These are phyloP conservation scores for Helianthus tuberosus DNA, from an alignment of 129 eudicot species.

Conservation along the genomic window DNA sequence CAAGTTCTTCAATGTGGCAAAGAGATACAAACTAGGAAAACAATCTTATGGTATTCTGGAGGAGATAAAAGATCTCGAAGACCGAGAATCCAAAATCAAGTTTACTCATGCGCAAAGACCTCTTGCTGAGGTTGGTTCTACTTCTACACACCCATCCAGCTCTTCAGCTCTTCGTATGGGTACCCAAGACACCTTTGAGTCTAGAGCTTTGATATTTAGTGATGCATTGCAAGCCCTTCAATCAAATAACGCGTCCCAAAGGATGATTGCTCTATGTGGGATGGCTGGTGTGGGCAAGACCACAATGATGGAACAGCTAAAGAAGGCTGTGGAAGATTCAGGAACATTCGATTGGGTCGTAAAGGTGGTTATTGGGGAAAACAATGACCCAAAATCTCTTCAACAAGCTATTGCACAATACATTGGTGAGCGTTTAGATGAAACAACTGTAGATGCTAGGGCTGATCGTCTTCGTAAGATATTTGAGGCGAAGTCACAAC, in stretches of 20 bases:
- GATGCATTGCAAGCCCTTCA: background rate
- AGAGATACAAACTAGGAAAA: too few species aligned
- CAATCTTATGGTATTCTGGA: too few species aligned
- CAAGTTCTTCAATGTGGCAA: too few species aligned
- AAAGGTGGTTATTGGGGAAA: conserved; percentile 19
- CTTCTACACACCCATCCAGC: background rate
- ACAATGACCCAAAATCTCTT: background rate
- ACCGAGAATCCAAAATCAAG: background rate
- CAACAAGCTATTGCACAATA: conserved; percentile 13
- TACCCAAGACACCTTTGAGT: background rate
- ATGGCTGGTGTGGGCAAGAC: conserved; percentile 27
- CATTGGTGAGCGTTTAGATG: background rate
- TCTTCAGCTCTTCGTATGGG: background rate
- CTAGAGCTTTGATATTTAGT: background rate
- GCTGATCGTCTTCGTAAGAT: conserved; percentile 6
- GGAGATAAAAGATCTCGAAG: background rate
- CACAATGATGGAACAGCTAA: background rate
- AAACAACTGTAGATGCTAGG: conserved; percentile 10
- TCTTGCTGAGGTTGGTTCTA: background rate
- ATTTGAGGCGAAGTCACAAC: background rate
- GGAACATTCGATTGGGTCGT: background rate
- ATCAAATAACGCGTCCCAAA: background rate
- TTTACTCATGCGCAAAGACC: background rate
- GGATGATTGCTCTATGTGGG: conserved; percentile 22
- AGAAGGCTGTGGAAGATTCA: background rate